Evolutionary conservation across 2,329 filamentous ascomycete species (phyloP).

Genomic region (Trichoderma semiorbis): DNA sequence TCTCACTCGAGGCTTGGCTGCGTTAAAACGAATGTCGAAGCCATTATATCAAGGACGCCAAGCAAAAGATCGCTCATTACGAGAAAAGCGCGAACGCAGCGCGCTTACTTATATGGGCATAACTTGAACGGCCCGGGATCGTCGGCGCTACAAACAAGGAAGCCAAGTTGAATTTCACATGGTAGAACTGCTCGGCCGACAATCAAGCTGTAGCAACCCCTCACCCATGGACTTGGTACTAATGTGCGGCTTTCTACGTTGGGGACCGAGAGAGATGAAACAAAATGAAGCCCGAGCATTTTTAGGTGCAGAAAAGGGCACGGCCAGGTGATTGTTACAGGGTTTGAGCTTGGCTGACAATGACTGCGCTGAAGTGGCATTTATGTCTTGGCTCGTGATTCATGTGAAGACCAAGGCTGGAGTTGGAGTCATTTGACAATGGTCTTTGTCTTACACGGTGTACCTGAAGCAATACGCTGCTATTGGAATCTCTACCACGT

Average conservation of each 20-base stretch:
- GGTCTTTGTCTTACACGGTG: not conserved
- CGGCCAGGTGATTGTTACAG: not conserved
- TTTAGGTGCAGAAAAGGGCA: not conserved
- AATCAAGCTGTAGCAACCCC: not conserved
- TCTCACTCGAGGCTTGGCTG: not conserved
- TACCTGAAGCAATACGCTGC: not conserved
- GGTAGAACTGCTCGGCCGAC: not conserved
- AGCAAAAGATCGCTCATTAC: not conserved
- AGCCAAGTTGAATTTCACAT: not conserved
- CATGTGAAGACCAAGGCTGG: not conserved
- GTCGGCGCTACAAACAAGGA: not conserved
- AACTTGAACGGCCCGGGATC: not conserved
- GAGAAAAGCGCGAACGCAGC: not conserved
- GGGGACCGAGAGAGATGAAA: not conserved
- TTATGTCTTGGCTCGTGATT: not conserved
- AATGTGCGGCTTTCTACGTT: not conserved
- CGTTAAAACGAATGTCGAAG: not conserved
- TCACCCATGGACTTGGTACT: not conserved
- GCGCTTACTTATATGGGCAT: not conserved
- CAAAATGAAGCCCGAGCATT: not conserved
- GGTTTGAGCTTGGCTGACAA: not conserved
- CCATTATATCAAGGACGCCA: not conserved
- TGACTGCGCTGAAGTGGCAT: not conserved
- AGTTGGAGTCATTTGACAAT: not conserved
- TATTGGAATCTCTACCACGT: not conserved